phyloP scores from a whole-genome alignment of 2,329 filamentous ascomycete genomes.

The Penicillium sp. region DNA sequence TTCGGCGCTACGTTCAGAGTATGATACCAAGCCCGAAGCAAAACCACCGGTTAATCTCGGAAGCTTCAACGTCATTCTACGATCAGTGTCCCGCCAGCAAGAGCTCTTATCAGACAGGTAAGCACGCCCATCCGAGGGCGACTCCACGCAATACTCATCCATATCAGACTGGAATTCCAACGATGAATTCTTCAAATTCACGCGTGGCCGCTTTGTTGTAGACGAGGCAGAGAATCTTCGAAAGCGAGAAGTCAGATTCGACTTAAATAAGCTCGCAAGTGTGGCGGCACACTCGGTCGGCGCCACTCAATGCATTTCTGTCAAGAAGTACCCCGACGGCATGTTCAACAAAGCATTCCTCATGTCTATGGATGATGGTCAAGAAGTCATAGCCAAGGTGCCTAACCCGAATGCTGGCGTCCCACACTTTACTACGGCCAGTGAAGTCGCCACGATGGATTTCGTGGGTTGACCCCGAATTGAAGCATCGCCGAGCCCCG shows the following conservation, averaged over 20 bases:
- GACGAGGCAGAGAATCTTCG: constrained; percentile 27
- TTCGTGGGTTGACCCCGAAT: constrained; percentile 17
- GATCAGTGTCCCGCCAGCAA: too few relatives aligned
- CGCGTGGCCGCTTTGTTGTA: constrained; percentile 30
- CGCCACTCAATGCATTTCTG: constrained; percentile 16
- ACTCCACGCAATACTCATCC: constrained; percentile 17
- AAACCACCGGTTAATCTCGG: constrained; percentile 15
- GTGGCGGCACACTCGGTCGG: constrained; percentile 24
- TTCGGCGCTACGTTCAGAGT: constrained; percentile 8
- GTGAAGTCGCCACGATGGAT: constrained; percentile 40
- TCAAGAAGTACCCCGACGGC: constrained; percentile 32
- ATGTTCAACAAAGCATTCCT: constrained; percentile 34
- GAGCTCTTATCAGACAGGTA: too few relatives aligned
- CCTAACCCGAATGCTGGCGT: constrained; percentile 37
- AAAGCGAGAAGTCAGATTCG: constrained; percentile 24
- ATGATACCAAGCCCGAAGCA: constrained; percentile 13
- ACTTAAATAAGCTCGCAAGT: constrained; percentile 23
- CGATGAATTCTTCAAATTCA: constrained; percentile 33
- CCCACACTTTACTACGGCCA: constrained; percentile 34
- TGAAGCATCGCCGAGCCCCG: neutral
- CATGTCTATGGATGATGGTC: constrained; percentile 34
- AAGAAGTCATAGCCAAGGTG: constrained; percentile 35
- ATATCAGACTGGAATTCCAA: constrained; percentile 29
- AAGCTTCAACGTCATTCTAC: neutral
- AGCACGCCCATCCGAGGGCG: constrained; percentile 8